A percentile compares a stretch with the other conserved stretches of the same genome.
Evolutionary conservation across 2,329 filamentous ascomycete species (phyloP).

Genomic region (Penicillium freii): DNA sequence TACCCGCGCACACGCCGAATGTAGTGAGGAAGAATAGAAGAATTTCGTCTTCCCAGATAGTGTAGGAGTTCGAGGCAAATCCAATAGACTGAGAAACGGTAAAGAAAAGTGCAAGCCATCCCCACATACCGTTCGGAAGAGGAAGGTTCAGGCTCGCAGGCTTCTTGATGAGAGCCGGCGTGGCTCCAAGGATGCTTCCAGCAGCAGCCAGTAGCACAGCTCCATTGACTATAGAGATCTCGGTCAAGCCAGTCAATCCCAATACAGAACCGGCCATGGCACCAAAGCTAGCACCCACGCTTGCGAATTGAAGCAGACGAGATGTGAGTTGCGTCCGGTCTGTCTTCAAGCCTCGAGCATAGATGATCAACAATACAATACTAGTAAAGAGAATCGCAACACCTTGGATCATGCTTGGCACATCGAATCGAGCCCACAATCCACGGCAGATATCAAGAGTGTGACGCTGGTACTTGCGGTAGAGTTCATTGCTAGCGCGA

Average conservation of each 20-base stretch:
- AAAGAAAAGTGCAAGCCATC: conserved; percentile 78
- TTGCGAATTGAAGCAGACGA: conserved; percentile 52
- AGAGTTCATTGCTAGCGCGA: conserved; percentile 54
- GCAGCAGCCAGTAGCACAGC: conserved; percentile 43
- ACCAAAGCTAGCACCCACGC: conserved; percentile 50
- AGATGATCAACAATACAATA: conserved; percentile 68
- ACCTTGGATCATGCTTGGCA: conserved; percentile 79
- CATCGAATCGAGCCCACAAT: conserved; percentile 90
- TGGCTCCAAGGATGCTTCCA: conserved; percentile 46
- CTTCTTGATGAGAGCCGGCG: conserved; percentile 41
- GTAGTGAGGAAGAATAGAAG: conserved; percentile 86
- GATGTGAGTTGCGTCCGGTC: conserved; percentile 56
- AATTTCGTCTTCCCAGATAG: conserved; percentile 97
- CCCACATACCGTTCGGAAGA: conserved; percentile 76
- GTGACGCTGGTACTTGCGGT: conserved; percentile 70
- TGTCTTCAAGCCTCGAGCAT: conserved; percentile 59
- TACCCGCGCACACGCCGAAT: conserved; percentile 73
- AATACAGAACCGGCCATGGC: conserved; percentile 30
- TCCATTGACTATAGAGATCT: conserved; percentile 33
- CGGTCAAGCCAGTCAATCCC: conserved; percentile 25
- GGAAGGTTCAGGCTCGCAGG: conserved; percentile 48
- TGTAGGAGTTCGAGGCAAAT: conserved; percentile 97
- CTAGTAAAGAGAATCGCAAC: conserved; percentile 68
- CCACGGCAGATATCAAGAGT: conserved; percentile 76
- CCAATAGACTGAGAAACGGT: conserved; percentile 85